These are phyloP conservation scores for Beauveria asiatica DNA, from an alignment of 2,329 filamentous ascomycete species.

Conservation along the genomic window DNA sequence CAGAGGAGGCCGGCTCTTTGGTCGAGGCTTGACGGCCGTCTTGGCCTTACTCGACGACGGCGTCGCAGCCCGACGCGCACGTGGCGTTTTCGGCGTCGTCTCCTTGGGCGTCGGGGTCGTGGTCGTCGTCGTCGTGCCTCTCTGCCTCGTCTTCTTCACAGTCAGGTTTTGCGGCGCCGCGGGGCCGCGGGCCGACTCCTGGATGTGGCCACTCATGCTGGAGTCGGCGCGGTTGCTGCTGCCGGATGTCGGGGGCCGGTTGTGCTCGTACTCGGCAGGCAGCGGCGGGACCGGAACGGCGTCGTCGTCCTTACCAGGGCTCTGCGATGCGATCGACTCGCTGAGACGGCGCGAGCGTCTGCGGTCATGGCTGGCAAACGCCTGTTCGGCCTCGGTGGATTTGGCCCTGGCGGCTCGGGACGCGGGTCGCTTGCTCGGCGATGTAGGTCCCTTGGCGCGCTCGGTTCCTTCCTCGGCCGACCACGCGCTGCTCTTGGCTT, in stretches of 20 bases:
- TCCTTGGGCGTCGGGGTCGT: slow-evolving; percentile 27
- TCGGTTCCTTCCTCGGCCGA: not conserved
- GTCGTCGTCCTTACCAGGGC: slow-evolving; percentile 15
- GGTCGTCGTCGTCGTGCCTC: slow-evolving; percentile 20
- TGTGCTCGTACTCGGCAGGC: slow-evolving; percentile 10
- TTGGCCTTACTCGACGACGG: slow-evolving; percentile 12
- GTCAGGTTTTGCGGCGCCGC: slow-evolving; percentile 26
- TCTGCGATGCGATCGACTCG: slow-evolving; percentile 31
- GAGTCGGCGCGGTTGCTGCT: slow-evolving; percentile 27
- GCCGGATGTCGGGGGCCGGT: slow-evolving; percentile 16
- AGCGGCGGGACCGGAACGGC: slow-evolving; percentile 13
- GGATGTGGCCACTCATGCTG: slow-evolving; percentile 31
- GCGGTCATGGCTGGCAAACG: not conserved
- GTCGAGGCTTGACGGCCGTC: slow-evolving; percentile 11
- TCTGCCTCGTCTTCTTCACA: slow-evolving; percentile 53
- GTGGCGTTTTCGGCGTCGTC: slow-evolving; percentile 17
- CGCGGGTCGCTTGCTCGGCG: slow-evolving; percentile 12
- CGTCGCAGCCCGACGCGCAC: slow-evolving; percentile 4
- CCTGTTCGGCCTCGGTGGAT: not conserved
- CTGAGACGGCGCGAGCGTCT: slow-evolving; percentile 38
- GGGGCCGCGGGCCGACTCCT: slow-evolving; percentile 22
- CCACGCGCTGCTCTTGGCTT: slow-evolving; percentile 37
- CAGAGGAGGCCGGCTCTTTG: slow-evolving; percentile 2
- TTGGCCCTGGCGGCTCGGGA: slow-evolving; percentile 14
- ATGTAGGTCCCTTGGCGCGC: slow-evolving; percentile 12